phyloP scores from a whole-genome alignment of 129 eudicot species.

The Centaurea solstitialis region DNA sequence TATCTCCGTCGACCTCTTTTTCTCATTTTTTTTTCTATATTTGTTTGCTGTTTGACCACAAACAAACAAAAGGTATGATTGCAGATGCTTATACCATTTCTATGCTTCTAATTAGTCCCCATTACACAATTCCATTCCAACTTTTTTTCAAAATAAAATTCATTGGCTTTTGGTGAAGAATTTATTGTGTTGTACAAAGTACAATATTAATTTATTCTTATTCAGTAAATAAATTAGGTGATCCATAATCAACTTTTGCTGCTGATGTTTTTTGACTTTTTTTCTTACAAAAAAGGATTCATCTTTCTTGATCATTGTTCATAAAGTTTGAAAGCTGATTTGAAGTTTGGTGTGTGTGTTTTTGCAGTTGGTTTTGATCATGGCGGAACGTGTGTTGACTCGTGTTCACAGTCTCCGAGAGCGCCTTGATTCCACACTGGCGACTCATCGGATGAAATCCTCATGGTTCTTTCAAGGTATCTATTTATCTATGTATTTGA shows the following conservation, averaged over 20 bases:
- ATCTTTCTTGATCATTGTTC: no score
- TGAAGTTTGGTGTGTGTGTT: no score
- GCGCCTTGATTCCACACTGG: conserved; percentile 80
- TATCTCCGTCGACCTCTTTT: background rate
- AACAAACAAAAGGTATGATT: background rate
- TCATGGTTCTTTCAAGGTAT: conserved; percentile 71
- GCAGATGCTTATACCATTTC: background rate
- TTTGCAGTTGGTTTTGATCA: conserved; percentile 23
- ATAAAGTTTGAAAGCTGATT: no score
- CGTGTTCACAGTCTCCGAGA: conserved; percentile 96
- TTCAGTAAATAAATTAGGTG: no score
- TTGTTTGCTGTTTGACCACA: background rate
- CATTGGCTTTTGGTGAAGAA: no score
- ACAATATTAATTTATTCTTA: no score
- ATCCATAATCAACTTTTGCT: no score
- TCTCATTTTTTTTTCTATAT: no score
- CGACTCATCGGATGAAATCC: conserved; percentile 81
- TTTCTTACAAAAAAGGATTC: no score
- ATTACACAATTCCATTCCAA: background rate
- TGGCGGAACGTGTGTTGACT: conserved; percentile 74
- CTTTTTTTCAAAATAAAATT: background rate
- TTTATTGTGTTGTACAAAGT: no score
- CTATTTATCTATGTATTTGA: background rate
- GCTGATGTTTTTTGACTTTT: no score
- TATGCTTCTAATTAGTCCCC: no score